phyloP scores from a whole-genome alignment of 805 yeast genomes.

The Candida orba region DNA sequence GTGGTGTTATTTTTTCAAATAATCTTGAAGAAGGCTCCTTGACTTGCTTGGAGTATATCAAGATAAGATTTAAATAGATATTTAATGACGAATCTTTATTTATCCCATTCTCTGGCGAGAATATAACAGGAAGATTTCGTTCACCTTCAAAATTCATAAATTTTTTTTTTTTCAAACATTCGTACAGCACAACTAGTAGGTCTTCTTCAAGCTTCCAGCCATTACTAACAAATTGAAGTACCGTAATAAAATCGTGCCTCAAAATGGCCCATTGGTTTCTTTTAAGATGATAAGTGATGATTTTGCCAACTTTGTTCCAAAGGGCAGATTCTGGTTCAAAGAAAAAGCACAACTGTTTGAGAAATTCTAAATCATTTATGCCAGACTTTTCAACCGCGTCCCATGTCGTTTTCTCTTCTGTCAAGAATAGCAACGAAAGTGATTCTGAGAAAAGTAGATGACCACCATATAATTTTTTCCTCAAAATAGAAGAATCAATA shows the following conservation, averaged over 20 bases:
- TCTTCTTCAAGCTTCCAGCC: conserved; percentile 14
- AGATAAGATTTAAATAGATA: conserved; percentile 14
- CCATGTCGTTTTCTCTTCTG: conserved; percentile 11
- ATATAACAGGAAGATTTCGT: conserved; percentile 9
- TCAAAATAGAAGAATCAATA: conserved; percentile 6
- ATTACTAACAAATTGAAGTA: conserved; percentile 3
- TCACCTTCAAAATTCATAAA: conserved; percentile 17
- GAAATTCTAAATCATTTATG: conserved; percentile 11
- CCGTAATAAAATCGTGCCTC: conserved; percentile 8
- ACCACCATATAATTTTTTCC: conserved; percentile 6
- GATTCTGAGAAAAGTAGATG: conserved; percentile 14
- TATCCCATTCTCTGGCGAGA: conserved; percentile 4
- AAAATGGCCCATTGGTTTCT: background rate
- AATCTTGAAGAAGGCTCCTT: conserved; percentile 10
- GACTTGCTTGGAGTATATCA: conserved; percentile 2
- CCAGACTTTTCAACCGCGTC: conserved; percentile 2
- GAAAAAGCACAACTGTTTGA: conserved; percentile 9
- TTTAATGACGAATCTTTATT: conserved; percentile 11
- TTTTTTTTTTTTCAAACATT: conserved; percentile 15
- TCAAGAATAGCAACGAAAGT: conserved; percentile 11
- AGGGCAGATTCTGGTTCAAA: conserved; percentile 1
- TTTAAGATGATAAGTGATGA: background rate
- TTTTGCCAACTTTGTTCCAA: conserved; percentile 9
- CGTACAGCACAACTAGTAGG: conserved; percentile 12
- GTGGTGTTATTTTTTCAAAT: conserved; percentile 18